These are phyloP conservation scores for Acanthamoeba culbertsoni DNA, from an alignment of 208 protist species.

Conservation along the genomic window DNA sequence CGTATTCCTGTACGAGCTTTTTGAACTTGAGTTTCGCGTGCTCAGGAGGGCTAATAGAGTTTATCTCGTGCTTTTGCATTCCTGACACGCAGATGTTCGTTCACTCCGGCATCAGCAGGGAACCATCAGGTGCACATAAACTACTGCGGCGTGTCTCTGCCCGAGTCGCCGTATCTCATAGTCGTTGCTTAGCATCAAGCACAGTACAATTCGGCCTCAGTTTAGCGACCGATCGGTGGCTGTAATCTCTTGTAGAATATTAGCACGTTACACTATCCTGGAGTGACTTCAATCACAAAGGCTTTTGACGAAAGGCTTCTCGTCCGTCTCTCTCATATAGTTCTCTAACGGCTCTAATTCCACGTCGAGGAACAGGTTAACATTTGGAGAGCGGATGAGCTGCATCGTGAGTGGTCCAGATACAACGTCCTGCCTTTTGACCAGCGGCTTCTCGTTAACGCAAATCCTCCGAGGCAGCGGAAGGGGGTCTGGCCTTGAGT, in stretches of 20 bases:
- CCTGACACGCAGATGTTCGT: background rate
- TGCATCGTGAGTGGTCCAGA: too few relatives aligned
- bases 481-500: background rate
- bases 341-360: too few relatives aligned
- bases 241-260: too few relatives aligned
- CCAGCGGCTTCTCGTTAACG: too few relatives aligned
- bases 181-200: background rate
- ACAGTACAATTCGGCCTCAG: background rate
- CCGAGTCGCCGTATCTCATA: background rate
- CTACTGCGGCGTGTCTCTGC: background rate
- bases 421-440: too few relatives aligned
- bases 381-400: too few relatives aligned
- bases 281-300: too few relatives aligned
- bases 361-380: too few relatives aligned
- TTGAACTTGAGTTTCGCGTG: background rate
- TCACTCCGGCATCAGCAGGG: background rate
- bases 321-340: too few relatives aligned
- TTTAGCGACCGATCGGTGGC: background rate
- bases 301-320: too few relatives aligned
- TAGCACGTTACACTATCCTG: too few relatives aligned
- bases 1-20: background rate
- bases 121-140: background rate
- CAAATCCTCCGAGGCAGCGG: too few relatives aligned
- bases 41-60: background rate
- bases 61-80: background rate